Conservation (phyloP, 306 rosid species). For the Benincasa hispida region DNA sequence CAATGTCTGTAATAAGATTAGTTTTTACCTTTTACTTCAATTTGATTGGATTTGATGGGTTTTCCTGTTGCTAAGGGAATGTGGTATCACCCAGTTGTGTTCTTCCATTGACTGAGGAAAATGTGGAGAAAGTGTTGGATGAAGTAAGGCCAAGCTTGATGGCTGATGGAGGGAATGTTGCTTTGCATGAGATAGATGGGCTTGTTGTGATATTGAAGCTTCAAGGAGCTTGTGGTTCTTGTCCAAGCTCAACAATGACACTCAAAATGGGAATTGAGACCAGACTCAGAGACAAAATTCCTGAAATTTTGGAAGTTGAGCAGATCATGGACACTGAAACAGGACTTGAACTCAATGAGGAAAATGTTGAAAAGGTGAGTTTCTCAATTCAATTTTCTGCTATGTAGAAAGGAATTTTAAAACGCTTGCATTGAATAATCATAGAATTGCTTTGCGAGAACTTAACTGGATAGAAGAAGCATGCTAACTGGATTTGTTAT, state of each 20-base stretch:
- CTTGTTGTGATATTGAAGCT: slow-evolving; percentile 83
- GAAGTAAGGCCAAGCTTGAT: slow-evolving; percentile 88
- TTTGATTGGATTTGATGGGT: background rate
- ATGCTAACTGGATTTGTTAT: background rate
- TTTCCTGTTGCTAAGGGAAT: slow-evolving; percentile 27
- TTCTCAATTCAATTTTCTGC: background rate
- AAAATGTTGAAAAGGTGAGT: slow-evolving; percentile 74
- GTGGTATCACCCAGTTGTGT: slow-evolving; percentile 68
- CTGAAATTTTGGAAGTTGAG: slow-evolving; percentile 79
- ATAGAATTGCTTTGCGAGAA: background rate
- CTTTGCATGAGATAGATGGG: slow-evolving; percentile 89
- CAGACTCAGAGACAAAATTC: slow-evolving; percentile 82
- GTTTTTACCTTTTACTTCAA: background rate
- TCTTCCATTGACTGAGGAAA: slow-evolving; percentile 83
- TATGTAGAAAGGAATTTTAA: background rate
- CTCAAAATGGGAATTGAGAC: slow-evolving; percentile 88
- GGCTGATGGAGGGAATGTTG: slow-evolving; percentile 98
- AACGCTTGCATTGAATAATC: background rate
- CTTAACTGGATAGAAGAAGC: background rate
- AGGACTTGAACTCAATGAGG: slow-evolving; percentile 70
- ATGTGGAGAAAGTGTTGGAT: slow-evolving; percentile 90
- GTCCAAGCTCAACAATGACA: slow-evolving; percentile 96
- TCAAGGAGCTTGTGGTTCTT: slow-evolving; percentile 97
- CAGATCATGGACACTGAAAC: slow-evolving; percentile 81
- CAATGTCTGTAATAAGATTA: background rate